Base-by-base conservation (phyloP, 176 grass and related monocot species). In the Panicum miliaceum region DNA sequence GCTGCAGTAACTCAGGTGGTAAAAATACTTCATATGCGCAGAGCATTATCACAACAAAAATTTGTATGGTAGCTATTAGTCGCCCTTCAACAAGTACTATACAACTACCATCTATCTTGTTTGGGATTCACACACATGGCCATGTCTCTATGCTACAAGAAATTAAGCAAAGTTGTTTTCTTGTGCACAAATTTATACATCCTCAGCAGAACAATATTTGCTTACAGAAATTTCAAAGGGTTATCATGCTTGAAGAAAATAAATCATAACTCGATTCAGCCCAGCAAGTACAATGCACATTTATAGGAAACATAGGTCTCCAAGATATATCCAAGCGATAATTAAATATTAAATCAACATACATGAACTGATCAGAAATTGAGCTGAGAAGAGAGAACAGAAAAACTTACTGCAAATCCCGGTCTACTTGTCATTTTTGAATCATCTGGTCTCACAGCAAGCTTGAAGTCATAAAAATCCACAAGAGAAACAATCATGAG, bases 321-420 rank as follows among this genome's bases (percentile, higher is more conserved):
- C 15, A 76, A 75, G 64, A 69, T 50, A 81, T 11, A 19, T 35
- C 15, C 0, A 42, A 52, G 34, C 1, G 14, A 62, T 35, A 1
- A 76, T 51, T 40, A 22, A 19, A 84, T 72, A 52, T 65, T 4
- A 35, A 10, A 35, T 54, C 3, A 42, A 45, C 13, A 80, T 69
- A 37, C 4, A 3, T 51, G 37, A 36, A 48, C 38, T 88, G 38
- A 42, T 61, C 20, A 64, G 37, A 68, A 84, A 73, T 67, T 26
- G 38, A 50, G 18, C 36, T 45, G 58, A 62, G 4, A 66, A 76
- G 26, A 46, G 7, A 19, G 48, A 76, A 54, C 1, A 58, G 36
- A 35, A 60, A 64, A 82, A 89, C 92, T 83, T 91, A 97, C 94
- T 16, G 88, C 94, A 71, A 92, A 94, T 22, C 84, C 87, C 43